phyloP scores from a whole-genome alignment of 495 filamentous ascomycete genomes.

The Immersiella caudata region DNA sequence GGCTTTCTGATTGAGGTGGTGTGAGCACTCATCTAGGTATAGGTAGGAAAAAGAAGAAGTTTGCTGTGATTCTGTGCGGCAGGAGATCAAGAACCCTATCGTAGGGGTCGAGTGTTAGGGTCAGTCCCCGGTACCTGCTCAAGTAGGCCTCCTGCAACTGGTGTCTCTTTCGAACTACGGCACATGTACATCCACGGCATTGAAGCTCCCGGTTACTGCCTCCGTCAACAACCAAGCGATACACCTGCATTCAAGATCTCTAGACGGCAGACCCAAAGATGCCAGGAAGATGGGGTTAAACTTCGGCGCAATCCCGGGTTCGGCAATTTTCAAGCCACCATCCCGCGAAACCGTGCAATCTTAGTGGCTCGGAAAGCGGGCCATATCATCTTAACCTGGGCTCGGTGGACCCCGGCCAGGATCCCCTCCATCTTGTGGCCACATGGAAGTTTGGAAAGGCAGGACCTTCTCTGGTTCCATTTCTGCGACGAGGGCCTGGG shows the following conservation, averaged over 20 bases:
- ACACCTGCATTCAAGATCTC: no score
- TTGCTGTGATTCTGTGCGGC: no score
- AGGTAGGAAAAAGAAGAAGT: background rate
- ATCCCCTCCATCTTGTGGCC: conserved; percentile 34
- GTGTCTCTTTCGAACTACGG: no score
- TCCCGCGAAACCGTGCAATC: background rate
- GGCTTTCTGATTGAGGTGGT: background rate
- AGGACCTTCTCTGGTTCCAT: conserved; percentile 18
- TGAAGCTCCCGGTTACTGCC: no score
- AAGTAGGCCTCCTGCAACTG: no score
- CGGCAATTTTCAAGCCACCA: background rate
- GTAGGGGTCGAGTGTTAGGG: no score
- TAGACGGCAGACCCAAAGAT: no score
- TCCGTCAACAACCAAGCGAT: no score
- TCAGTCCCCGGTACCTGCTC: no score
- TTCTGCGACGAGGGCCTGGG: conserved; percentile 15
- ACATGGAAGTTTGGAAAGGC: conserved; percentile 34
- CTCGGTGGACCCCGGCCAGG: conserved; percentile 1
- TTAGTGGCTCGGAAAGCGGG: conserved; percentile 33
- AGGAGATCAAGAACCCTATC: no score
- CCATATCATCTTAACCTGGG: conserved; percentile 24
- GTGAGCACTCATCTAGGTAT: background rate
- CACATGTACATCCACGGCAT: no score
- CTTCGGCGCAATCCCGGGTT: background rate
- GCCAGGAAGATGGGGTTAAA: no score